Base-by-base conservation (phyloP, 2,329 filamentous ascomycete species). In the Mariannaea elegans region DNA sequence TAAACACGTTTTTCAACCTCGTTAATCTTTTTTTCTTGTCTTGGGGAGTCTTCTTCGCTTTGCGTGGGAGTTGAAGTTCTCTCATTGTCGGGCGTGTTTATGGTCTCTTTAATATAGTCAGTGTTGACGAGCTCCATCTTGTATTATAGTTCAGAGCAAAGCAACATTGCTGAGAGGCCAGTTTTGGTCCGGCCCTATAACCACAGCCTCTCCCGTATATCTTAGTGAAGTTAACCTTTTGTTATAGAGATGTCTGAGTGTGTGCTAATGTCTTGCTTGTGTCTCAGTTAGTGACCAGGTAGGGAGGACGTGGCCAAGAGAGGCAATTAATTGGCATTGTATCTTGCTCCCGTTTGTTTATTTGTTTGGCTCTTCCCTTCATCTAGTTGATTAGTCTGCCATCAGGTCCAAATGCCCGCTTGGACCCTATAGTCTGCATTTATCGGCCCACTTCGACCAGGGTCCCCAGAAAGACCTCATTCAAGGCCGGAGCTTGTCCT, bases 111-210 rank as follows among this genome's bases (percentile, higher is more conserved):
- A 61, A 73, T 72, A 41, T 39, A 52, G n/a, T 54, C 64, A 65
- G 52, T 70, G 67, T 65, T 66, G 65, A 69, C 66, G 63, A 71
- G 70, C 66, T 64, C 68, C 18, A 47, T 65, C 56, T 52, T 71
- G 59, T 66, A 70, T 56, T 23, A 68, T 71, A 71, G 65, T 63
- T 57, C 67, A 61, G 66, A 27, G 63, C 69, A 63, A 60, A 71
- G 65, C 66, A 71, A 60, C 68, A 72, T 72, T 73, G 70, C 74
- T 67, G 49, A 64, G 74, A 77, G 73, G 63, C 71, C 74, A 78
- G 71, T 78, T 77, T 79, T 79, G 76, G 77, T 67, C 71, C 70
- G 65, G 69, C 73, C 58, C 49, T 50, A 62, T 56, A 62, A 56
- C 19, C 38, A 36, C 41, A 36, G 16, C 16, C 16, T 44, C n/a